These are phyloP conservation scores for Penicillium corylophilum DNA, from an alignment of 2,329 filamentous ascomycete genomes.

Conservation along the genomic window DNA sequence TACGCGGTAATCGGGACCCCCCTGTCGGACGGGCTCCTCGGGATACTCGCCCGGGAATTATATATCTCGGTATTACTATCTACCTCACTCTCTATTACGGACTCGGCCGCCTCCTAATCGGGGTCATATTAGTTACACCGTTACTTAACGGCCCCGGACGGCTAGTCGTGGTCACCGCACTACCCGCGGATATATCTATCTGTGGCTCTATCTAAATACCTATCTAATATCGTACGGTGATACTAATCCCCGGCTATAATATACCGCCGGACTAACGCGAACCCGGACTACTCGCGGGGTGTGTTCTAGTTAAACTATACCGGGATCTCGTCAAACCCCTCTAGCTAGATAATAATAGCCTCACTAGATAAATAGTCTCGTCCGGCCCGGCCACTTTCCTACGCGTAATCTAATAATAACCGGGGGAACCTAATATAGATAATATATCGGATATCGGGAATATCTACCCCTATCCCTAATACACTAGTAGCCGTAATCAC, in stretches of 20 bases:
- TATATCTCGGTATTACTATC: background rate
- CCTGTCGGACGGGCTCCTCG: background rate
- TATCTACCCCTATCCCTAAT: slow-evolving; percentile 12
- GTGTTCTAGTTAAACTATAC: background rate
- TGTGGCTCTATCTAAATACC: background rate
- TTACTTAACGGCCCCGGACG: background rate
- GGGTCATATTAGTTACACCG: background rate
- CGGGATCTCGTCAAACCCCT: background rate
- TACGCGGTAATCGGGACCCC: background rate
- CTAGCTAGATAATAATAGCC: slow-evolving; percentile 6
- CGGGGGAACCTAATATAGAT: slow-evolving; percentile 6
- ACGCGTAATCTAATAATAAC: background rate
- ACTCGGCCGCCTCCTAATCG: background rate
- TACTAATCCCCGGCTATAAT: background rate
- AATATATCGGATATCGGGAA: slow-evolving; percentile 11
- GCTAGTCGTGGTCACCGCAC: background rate
- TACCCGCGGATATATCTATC: background rate
- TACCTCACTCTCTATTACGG: background rate
- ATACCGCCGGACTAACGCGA: background rate
- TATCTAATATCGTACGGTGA: background rate
- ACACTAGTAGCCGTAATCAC: slow-evolving; percentile 2
- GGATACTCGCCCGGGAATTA: background rate
- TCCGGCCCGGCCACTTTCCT: slow-evolving; percentile 7
- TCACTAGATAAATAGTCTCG: slow-evolving; percentile 1
- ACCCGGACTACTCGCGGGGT: background rate